Evolutionary conservation across 306 rosid species (phyloP), one percentile per base, ranked within the genome.

Genomic region (Casuarina equisetifolia): DNA sequence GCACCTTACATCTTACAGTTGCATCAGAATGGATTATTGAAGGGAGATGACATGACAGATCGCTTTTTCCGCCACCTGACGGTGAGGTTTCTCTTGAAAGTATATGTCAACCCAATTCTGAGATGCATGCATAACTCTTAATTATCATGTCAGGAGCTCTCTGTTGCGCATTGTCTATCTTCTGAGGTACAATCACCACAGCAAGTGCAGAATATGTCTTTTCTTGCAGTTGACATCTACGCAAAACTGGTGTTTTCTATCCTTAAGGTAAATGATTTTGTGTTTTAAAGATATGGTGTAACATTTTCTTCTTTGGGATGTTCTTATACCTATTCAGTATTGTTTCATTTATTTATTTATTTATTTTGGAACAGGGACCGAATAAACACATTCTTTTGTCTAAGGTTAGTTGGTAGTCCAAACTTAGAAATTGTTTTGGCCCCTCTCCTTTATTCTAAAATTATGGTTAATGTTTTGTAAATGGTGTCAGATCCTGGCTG

Each of bases 31-130:
- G 99, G 98, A 62, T 76, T 92, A 44, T 85, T 96, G 69, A 93
- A 96, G 86, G 98, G 97, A 44, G 99, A 96, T 85, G 99, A 96
- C 44, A 67, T 86, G 53, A 90, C 96, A 38, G 99, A 96, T 70
- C 96, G 91, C 32, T 91, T 96, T 86, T 96, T 96, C 85, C 89
- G 86, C 44, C 58, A 87, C 46, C 89, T 96, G 62, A 90, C 88
- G 52, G 99, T 96, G 55, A 72, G 82, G 76, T 70, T 40, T 82
- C 76, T 75, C 43, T 69, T 43, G 40, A 66, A 5, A 20, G 48
- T 45, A 61, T 36, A 17, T 42, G 9, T 66, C 13, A 25, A 48
- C 48, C 38, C 63, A 53, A 17, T 66, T 71, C 10, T 5, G 72
- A 58, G 66, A 76, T 75, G 20, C 61, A 49, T 49, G 43, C 55